Base-by-base conservation (phyloP, 2,329 filamentous ascomycete genomes). In the Colletotrichum simmondsii region DNA sequence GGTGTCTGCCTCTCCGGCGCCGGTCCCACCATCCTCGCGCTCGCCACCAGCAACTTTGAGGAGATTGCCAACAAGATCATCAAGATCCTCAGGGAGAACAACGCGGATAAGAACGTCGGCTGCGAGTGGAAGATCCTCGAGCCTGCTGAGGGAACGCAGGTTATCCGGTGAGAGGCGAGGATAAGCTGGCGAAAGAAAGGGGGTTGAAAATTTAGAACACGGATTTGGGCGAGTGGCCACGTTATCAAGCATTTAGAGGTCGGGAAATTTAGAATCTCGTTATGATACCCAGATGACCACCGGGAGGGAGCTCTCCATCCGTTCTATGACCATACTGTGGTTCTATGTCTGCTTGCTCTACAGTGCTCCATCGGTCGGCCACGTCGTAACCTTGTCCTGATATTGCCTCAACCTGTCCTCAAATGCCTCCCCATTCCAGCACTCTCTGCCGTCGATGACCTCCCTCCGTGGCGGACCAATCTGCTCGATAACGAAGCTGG, bases 1-100 rank as follows among this genome's bases (percentile, higher is more conserved):
- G 97, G 97, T 53, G 97, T 98, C 75, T 99, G 97, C 82, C 87
- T 99, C 30, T 98, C 95, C 0, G 97, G 97, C 24, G 97, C 97
- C 8, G 97, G 97, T 0, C 97, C 97, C 26, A 98, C 96, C 32
- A 98, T 99, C 75, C 87, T 99, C 57, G 97, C 96, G 4, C 88
- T 99, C 53, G 97, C 97, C 2, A 98, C 96, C 2, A 89, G 92
- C 76, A 94, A 97, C 84, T 98, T 98, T 80, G 92, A 95, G 73
- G 88, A 91, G 71, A 98, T 99, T 77, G 96, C 97, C 3, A 85
- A 91, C 63, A 90, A 91, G 79, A 95, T 97, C 77, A 91, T 98
- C 73, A 84, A 87, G 42, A 90, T 91, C 78, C 95, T 98, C 85
- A 89, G 90, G 77, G 83, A 89, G 78, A 89, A 83, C 74, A 86